Base-by-base conservation (phyloP, 2,329 filamentous ascomycete genomes). In the Didymella pomorum region DNA sequence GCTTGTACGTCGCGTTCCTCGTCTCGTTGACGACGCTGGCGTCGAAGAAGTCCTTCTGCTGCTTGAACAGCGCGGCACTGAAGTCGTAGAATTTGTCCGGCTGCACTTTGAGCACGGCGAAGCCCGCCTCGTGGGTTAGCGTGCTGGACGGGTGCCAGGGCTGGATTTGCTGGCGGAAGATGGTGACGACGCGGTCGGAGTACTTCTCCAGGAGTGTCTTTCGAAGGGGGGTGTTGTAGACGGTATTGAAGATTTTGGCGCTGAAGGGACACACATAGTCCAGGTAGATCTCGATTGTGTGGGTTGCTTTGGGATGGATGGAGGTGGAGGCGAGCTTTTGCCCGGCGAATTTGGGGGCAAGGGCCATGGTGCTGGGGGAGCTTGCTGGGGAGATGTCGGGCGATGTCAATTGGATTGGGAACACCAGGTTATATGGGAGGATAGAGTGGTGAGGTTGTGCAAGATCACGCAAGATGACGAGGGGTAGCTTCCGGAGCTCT, bases 131-230 rank as follows among this genome's bases (percentile, higher is more conserved):
- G 80, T 94, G 91, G 55, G 86, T 83, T 26, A 83, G 76, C 0
- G 80, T 82, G 0, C 74, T 93, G 20, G 90, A 92, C 1, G 94
- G 94, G 79, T 98, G 93, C 94, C 94, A 97, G 14, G 93, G 92
- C 80, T 97, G 93, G 71, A 97, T 87, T 76, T 97, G 93, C 76
- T 94, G 93, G 48, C 93, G 89, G 82, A 97, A 91, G 71, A 98
- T 86, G 67, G 96, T 82, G 68, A 90, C 84, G 2, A 97, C 80
- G 61, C 83, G 83, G 59, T 81, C 82, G 23, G 79, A 68, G 63
- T 90, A 87, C 61, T 83, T 81, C 65, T 93, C 81, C 46, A 86
- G 74, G 67, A 96, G 82, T 46, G 86, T 76, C 1, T 91, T 89
- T 59, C 86, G 81, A 58, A 96, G 85, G 28, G 82, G 78, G 56